Percentiles rank a stretch among this genome's conserved stretches.
These are phyloP conservation scores for Aureobasidium vineae DNA, from an alignment of 2,329 filamentous ascomycete species.

Conservation along the genomic window DNA sequence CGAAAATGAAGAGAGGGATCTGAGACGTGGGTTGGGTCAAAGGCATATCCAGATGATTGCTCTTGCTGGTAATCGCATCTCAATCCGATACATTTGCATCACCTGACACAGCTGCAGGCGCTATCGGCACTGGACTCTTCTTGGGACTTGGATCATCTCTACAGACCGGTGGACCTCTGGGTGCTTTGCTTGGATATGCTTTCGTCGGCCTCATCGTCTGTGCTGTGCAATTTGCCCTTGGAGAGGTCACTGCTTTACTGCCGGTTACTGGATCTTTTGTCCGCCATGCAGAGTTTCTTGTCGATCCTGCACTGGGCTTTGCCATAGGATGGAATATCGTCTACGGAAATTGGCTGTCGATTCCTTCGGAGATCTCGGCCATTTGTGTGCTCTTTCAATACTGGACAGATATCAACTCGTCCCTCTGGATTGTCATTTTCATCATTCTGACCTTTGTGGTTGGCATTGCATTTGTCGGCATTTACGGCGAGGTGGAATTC, in stretches of 20 bases:
- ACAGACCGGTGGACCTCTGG: conserved; percentile 56
- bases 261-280: conserved; percentile 76
- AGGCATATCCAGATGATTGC: conserved; percentile 39
- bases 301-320: conserved; percentile 77
- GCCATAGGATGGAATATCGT: conserved; percentile 58
- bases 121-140: conserved; percentile 71
- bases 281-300: conserved; percentile 75
- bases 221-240: conserved; percentile 75
- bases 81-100: no score
- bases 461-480: conserved; percentile 54
- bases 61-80: conserved; percentile 35
- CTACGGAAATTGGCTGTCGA: conserved; percentile 24
- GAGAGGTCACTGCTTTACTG: conserved; percentile 82
- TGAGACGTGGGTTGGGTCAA: conserved; percentile 29
- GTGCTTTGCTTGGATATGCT: conserved; percentile 69
- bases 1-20: conserved; percentile 25
- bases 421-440: conserved; percentile 62
- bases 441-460: conserved; percentile 43
- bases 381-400: conserved; percentile 36
- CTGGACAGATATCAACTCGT: conserved; percentile 38
- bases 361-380: conserved; percentile 38
- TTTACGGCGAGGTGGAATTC: conserved; percentile 52
- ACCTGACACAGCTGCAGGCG: conserved; percentile 48
- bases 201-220: conserved; percentile 71
- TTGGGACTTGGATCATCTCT: conserved; percentile 60